Conservation (phyloP, 768 basidiomycete genomes). For the Suillus spraguei region DNA sequence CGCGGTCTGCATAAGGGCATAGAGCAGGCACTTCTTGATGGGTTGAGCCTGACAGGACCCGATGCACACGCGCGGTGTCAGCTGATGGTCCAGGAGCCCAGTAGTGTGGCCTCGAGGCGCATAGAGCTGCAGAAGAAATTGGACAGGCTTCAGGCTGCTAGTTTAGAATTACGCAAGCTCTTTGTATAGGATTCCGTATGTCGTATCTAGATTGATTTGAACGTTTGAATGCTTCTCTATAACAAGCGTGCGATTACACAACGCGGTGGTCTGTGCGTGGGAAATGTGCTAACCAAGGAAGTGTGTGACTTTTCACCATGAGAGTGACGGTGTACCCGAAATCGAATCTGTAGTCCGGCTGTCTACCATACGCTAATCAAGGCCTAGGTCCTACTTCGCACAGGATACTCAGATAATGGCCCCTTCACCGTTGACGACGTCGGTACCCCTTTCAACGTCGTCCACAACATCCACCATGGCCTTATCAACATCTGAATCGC, state of each 20-base stretch:
- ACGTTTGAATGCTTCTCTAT: not conserved
- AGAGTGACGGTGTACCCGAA: constrained; percentile 23
- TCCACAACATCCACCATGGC: constrained; percentile 7
- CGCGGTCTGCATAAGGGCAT: constrained; percentile 52
- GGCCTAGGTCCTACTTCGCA: constrained; percentile 36
- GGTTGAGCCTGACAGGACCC: constrained; percentile 53
- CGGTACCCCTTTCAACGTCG: constrained; percentile 23
- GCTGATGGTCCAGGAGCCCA: constrained; percentile 54
- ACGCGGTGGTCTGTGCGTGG: constrained; percentile 31
- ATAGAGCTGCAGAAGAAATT: constrained; percentile 53
- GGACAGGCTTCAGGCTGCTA: constrained; percentile 50
- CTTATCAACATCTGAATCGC: constrained; percentile 15
- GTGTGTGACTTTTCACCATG: constrained; percentile 11
- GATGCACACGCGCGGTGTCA: constrained; percentile 50
- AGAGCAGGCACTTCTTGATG: constrained; percentile 45
- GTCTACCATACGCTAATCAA: constrained; percentile 40
- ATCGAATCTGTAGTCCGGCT: constrained; percentile 32
- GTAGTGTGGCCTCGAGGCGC: constrained; percentile 44
- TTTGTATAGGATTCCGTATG: constrained; percentile 6
- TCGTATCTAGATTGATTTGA: not conserved
- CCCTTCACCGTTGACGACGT: constrained; percentile 18
- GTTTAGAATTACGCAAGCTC: constrained; percentile 36
- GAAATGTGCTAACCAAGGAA: constrained; percentile 7
- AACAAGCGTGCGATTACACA: not conserved
- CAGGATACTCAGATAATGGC: constrained; percentile 36